Conservation (phyloP, 306 rosid genomes). For the Trichosanthes truncata region DNA sequence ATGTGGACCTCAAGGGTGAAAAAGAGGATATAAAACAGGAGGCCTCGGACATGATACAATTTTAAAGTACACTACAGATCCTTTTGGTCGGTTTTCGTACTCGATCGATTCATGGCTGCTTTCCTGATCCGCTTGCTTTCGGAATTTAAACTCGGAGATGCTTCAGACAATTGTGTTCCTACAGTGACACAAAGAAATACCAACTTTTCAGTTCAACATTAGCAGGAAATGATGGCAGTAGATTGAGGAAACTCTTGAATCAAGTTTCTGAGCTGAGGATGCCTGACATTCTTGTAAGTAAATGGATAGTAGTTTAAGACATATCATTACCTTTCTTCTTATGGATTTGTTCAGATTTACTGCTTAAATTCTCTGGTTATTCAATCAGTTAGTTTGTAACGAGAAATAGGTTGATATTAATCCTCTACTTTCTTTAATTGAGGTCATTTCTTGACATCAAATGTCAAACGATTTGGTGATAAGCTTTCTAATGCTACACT, state of each 20-base stretch:
- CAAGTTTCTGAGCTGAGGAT: neutral
- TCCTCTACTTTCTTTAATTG: neutral
- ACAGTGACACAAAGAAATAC: neutral
- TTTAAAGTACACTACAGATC: constrained; percentile 1
- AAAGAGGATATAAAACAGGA: neutral
- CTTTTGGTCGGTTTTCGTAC: neutral
- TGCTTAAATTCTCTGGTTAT: neutral
- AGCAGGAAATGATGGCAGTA: neutral
- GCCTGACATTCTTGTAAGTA: neutral
- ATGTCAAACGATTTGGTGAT: neutral
- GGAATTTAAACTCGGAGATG: neutral
- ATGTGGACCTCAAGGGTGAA: neutral
- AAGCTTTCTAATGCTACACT: too few relatives aligned
- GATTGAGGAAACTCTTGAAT: neutral
- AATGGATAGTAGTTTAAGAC: neutral
- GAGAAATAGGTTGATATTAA: neutral
- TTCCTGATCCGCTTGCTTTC: neutral
- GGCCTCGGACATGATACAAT: neutral
- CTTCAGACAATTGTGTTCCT: neutral
- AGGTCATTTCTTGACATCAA: neutral
- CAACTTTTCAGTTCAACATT: neutral
- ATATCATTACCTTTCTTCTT: neutral
- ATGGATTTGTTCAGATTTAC: constrained; percentile 3
- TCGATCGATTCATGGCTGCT: neutral
- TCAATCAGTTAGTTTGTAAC: neutral